phyloP scores from a whole-genome alignment of 2,329 filamentous ascomycete genomes.

The Hypoxylon sp. region DNA sequence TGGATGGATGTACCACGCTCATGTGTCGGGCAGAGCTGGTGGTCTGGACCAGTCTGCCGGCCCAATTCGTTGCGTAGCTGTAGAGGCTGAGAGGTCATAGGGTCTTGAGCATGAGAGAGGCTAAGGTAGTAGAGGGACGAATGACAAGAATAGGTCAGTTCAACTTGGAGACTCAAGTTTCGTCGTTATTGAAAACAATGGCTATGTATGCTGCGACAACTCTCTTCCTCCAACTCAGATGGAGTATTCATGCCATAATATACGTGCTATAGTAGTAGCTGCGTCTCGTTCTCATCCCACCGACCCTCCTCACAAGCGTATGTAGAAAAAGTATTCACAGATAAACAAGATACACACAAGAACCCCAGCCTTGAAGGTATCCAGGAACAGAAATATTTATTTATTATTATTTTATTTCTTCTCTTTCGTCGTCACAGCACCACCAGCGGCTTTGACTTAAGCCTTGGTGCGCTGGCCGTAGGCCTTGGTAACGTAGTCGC shows the following conservation, averaged over 20 bases:
- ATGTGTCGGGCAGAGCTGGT: neutral
- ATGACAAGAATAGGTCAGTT: too few species aligned
- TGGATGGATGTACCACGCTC: neutral
- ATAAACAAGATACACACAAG: too few species aligned
- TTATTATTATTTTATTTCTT: too few species aligned
- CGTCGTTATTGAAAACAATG: conserved; percentile 21
- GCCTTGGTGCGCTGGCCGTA: conserved; percentile 76
- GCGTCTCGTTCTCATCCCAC: conserved; percentile 14
- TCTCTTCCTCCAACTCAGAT: conserved; percentile 11
- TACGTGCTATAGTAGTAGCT: neutral
- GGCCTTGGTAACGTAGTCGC: conserved; percentile 94
- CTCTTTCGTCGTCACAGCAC: too few species aligned
- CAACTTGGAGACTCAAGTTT: conserved; percentile 7
- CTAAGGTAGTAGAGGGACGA: too few species aligned
- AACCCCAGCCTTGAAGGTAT: too few species aligned
- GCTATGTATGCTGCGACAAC: conserved; percentile 19
- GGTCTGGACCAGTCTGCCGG: too few species aligned
- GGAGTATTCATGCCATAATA: conserved; percentile 5
- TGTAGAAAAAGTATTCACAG: too few species aligned
- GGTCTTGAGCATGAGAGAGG: too few species aligned
- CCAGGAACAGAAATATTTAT: too few species aligned
- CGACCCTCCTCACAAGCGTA: neutral
- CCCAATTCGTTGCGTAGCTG: conserved; percentile 10
- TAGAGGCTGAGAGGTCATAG: neutral
- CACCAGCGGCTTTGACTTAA: too few species aligned